phyloP scores from a whole-genome alignment of 257 asterid species.

The Schizonepeta tenuifolia region DNA sequence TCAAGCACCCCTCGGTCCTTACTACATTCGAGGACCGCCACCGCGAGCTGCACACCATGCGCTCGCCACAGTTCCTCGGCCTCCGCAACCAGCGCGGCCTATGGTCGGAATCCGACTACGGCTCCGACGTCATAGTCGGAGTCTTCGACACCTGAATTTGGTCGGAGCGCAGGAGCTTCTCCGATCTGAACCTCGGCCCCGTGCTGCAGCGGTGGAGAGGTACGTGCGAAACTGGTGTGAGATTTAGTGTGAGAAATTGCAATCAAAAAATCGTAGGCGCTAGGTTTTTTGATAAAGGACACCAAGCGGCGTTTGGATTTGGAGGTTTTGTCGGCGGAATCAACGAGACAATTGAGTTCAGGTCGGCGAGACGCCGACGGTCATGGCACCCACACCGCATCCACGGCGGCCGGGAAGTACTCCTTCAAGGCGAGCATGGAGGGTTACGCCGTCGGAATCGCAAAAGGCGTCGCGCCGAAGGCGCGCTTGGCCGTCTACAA shows the following conservation, averaged over 20 bases:
- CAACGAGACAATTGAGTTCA: slow-evolving; percentile 78
- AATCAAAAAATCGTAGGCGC: slow-evolving; percentile 87
- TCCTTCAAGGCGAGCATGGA: slow-evolving; percentile 82
- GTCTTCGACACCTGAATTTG: slow-evolving; percentile 91
- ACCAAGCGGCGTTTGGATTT: slow-evolving; percentile 71
- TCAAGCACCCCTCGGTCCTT: slow-evolving; percentile 71
- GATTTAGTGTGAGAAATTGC: slow-evolving; percentile 55
- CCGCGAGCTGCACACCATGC: slow-evolving; percentile 86
- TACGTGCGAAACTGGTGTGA: slow-evolving; percentile 60
- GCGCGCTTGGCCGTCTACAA: slow-evolving; percentile 89
- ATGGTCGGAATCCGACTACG: slow-evolving; percentile 94
- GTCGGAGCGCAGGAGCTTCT: slow-evolving; percentile 95
- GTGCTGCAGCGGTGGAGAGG: slow-evolving; percentile 88
- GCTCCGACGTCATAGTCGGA: slow-evolving; percentile 85
- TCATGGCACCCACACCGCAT: slow-evolving; percentile 97
- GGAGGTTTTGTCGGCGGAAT: slow-evolving; percentile 77
- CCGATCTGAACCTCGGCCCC: slow-evolving; percentile 87
- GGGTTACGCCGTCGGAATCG: slow-evolving; percentile 92
- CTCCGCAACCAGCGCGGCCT: slow-evolving; percentile 84
- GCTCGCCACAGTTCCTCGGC: slow-evolving; percentile 97
- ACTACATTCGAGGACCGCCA: slow-evolving; percentile 81
- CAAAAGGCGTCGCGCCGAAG: slow-evolving; percentile 97
- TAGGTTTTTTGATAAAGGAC: slow-evolving; percentile 81
- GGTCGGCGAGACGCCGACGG: slow-evolving; percentile 95
- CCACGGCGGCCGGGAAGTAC: slow-evolving; percentile 95